These are phyloP conservation scores for Phoma herbarum DNA, from an alignment of 2,329 filamentous ascomycete species.

Conservation along the genomic window DNA sequence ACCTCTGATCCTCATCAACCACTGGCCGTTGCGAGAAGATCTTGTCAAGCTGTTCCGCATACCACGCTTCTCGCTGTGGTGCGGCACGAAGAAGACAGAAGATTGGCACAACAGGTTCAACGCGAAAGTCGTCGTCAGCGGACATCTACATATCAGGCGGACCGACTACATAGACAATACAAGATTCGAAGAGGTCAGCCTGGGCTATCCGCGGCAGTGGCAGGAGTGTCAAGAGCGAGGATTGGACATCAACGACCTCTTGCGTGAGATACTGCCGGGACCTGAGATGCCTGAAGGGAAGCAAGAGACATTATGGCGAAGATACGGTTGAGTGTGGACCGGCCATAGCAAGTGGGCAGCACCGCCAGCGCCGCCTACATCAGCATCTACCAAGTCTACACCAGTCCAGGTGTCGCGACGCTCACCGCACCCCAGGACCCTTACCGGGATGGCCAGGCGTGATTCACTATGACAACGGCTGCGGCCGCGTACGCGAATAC, in stretches of 20 bases:
- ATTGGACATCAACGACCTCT: slow-evolving; percentile 56
- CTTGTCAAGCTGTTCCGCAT: slow-evolving; percentile 55
- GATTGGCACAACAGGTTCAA: slow-evolving; percentile 58
- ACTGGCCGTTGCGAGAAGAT: slow-evolving; percentile 59
- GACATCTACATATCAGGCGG: slow-evolving; percentile 57
- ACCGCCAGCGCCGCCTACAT: background rate
- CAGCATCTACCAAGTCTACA: background rate
- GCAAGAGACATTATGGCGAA: slow-evolving; percentile 41
- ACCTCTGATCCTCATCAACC: slow-evolving; percentile 55
- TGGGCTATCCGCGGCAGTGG: slow-evolving; percentile 60
- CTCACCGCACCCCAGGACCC: background rate
- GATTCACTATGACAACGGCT: background rate
- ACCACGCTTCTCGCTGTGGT: slow-evolving; percentile 58
- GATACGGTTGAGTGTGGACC: slow-evolving; percentile 31
- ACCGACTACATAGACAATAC: slow-evolving; percentile 59
- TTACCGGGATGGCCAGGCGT: background rate
- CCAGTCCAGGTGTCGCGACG: background rate
- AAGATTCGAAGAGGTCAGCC: slow-evolving; percentile 57
- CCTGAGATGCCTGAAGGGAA: slow-evolving; percentile 42
- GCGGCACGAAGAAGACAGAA: slow-evolving; percentile 57
- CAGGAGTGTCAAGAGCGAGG: slow-evolving; percentile 54
- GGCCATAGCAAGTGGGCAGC: too few relatives aligned
- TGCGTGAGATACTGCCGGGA: slow-evolving; percentile 58
- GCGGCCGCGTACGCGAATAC: slow-evolving; percentile 3
- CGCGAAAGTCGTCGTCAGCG: slow-evolving; percentile 58